A percentile compares a stretch with the other conserved stretches of the same genome.
These are phyloP conservation scores for Antrodiella citrinella DNA, from an alignment of 768 basidiomycete genomes.

Conservation along the genomic window DNA sequence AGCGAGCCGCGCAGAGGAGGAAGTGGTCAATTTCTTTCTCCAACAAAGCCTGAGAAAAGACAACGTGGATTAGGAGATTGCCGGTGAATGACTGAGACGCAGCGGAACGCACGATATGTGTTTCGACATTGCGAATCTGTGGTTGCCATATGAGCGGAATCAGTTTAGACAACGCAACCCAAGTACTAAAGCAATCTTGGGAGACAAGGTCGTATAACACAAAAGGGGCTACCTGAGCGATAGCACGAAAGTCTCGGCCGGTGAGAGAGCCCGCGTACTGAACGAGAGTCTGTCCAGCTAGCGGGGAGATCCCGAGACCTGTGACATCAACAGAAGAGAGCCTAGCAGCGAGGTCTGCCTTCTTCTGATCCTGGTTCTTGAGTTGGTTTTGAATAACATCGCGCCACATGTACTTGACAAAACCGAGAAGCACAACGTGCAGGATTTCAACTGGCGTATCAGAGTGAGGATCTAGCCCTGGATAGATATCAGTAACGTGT, in stretches of 20 bases:
- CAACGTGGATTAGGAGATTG: neutral
- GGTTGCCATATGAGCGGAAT: constrained; percentile 31
- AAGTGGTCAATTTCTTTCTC: constrained; percentile 13
- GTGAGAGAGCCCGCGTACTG: constrained; percentile 30
- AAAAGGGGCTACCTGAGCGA: constrained; percentile 29
- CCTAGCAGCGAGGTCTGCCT: constrained; percentile 19
- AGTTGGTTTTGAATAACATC: constrained; percentile 22
- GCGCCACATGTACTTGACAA: constrained; percentile 42
- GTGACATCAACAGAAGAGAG: constrained; percentile 24
- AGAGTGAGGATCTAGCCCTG: constrained; percentile 33
- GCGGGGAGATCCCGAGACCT: constrained; percentile 25
- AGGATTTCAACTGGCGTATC: constrained; percentile 40
- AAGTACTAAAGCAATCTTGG: constrained; percentile 17
- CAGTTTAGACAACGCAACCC: constrained; percentile 27
- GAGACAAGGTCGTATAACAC: constrained; percentile 30
- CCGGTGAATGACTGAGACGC: neutral
- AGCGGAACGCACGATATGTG: constrained; percentile 23
- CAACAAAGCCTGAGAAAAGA: constrained; percentile 6
- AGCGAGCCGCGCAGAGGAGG: constrained; percentile 13
- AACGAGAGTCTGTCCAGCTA: constrained; percentile 27
- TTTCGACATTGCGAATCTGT: constrained; percentile 24
- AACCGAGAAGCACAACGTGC: constrained; percentile 35
- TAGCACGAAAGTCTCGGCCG: constrained; percentile 24
- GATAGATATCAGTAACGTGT: neutral
- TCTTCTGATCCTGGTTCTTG: constrained; percentile 18